Percentiles rank a stretch among this genome's conserved stretches.
Conservation (phyloP, 139 green algal species). For the Asterochloris erici region DNA sequence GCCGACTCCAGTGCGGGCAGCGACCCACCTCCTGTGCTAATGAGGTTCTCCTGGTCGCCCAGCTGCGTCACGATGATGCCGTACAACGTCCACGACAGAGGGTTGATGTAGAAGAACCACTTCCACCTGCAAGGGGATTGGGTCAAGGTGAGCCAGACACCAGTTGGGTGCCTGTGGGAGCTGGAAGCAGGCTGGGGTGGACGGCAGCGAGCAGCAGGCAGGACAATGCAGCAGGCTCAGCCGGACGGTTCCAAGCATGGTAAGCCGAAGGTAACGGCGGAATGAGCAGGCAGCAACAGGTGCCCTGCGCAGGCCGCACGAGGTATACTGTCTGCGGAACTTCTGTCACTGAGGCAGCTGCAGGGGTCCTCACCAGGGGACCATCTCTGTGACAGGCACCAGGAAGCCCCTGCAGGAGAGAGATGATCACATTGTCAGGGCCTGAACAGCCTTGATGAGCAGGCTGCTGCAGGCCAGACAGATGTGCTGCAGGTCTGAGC, state of each 20-base stretch:
- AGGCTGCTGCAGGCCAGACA: not conserved
- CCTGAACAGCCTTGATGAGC: not conserved
- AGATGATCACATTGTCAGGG: no score
- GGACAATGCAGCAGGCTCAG: no score
- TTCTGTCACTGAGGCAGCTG: no score
- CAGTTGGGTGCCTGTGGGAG: no score
- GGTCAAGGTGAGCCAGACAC: no score
- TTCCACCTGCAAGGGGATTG: no score
- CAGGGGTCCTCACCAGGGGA: constrained; percentile 8
- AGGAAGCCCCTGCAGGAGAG: constrained; percentile 13
- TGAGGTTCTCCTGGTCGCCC: constrained; percentile 17
- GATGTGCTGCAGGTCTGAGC: not conserved
- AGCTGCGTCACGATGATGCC: constrained; percentile 37
- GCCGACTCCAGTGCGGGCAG: not conserved
- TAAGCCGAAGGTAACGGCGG: no score
- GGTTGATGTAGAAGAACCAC: constrained; percentile 21
- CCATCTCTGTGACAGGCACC: constrained; percentile 20
- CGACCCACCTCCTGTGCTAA: not conserved
- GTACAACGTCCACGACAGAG: constrained; percentile 26
- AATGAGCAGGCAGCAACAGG: no score
- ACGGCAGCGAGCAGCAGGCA: no score
- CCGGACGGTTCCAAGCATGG: no score
- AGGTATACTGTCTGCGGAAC: not conserved
- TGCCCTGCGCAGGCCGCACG: no score
- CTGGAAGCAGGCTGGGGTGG: no score